Conservation (phyloP, 1,284 basidiomycete species). For the Moniliophthora roreri region DNA sequence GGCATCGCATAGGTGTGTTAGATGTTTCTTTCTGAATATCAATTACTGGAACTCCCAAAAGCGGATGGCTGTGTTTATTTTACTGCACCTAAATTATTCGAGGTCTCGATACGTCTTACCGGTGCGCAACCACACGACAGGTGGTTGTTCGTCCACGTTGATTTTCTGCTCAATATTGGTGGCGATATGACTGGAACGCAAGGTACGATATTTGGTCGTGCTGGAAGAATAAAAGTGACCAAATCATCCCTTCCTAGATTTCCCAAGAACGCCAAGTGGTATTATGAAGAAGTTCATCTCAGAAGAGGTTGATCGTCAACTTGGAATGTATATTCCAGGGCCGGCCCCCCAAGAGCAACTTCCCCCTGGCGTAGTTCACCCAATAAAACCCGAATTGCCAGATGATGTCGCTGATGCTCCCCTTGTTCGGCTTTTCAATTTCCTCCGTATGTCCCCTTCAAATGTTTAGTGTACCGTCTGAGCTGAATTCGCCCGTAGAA, state of each 20-base stretch:
- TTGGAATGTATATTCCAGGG: conserved; percentile 59
- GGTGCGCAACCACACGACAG: conserved; percentile 67
- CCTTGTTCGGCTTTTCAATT: conserved; percentile 77
- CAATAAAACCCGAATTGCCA: conserved; percentile 54
- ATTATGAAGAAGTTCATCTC: conserved; percentile 68
- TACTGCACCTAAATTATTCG: conserved; percentile 71
- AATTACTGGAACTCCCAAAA: conserved; percentile 23
- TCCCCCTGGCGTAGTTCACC: conserved; percentile 43
- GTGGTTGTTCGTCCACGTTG: conserved; percentile 82
- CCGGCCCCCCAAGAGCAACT: conserved; percentile 36
- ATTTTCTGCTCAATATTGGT: conserved; percentile 75
- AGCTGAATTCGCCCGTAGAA: conserved; percentile 41
- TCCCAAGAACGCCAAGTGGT: conserved; percentile 64
- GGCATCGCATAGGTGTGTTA: conserved; percentile 64
- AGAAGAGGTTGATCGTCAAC: conserved; percentile 66
- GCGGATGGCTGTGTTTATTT: conserved; percentile 81
- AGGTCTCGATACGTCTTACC: conserved; percentile 69
- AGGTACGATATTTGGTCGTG: conserved; percentile 37
- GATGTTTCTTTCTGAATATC: neutral
- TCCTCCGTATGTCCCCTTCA: conserved; percentile 60
- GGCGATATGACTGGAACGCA: conserved; percentile 71
- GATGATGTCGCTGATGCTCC: conserved; percentile 69
- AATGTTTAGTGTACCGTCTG: neutral
- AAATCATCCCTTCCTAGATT: conserved; percentile 43
- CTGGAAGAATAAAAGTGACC: neutral